phyloP scores from a whole-genome alignment of 768 basidiomycete genomes.

The Udeniomyces megalosporus region DNA sequence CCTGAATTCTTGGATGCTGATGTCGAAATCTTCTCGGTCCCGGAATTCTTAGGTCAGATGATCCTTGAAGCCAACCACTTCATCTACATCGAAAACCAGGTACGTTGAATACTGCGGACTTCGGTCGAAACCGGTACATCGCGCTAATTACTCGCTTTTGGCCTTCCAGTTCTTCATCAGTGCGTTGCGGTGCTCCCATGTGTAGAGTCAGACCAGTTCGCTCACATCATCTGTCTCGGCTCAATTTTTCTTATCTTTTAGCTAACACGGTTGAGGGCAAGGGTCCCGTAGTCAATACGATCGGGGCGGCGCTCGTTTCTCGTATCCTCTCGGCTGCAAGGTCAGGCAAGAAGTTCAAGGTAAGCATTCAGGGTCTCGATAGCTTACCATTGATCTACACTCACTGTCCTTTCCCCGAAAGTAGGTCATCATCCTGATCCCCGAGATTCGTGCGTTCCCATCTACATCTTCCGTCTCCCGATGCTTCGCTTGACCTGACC shows the following conservation, averaged over 20 bases:
- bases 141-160: no score
- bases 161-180: constrained; percentile 18
- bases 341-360: constrained; percentile 61
- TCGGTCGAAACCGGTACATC: no score
- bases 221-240: neutral
- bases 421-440: constrained; percentile 71
- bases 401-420: neutral
- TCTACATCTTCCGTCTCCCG: no score
- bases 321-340: constrained; percentile 67
- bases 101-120: constrained; percentile 22
- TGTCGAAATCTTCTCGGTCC: no score
- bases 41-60: no score
- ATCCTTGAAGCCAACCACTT: constrained; percentile 73
- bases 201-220: neutral
- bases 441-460: constrained; percentile 44
- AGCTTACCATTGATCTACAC: neutral
- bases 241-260: constrained; percentile 24
- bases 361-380: constrained; percentile 21
- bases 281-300: constrained; percentile 59
- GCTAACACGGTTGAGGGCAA: constrained; percentile 47
- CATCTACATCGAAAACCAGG: constrained; percentile 63
- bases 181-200: neutral
- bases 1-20: no score
- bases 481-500: no score
- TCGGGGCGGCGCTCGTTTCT: constrained; percentile 66